Conservation (phyloP, 1,139 yeast species). For the Lizanozyma gosingica region DNA sequence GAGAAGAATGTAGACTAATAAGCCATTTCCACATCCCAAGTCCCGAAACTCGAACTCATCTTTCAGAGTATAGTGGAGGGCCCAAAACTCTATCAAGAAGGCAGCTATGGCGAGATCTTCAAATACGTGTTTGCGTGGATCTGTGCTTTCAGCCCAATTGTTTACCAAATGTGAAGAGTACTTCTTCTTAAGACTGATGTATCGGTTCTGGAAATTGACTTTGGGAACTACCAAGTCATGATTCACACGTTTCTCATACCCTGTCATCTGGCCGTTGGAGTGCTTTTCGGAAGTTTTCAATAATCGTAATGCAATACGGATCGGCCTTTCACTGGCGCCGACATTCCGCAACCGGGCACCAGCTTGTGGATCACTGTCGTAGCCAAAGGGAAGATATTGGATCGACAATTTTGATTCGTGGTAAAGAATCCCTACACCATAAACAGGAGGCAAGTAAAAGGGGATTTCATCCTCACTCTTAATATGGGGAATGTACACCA, state of each 20-base stretch:
- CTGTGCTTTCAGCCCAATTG: constrained; percentile 87
- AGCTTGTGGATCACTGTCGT: constrained; percentile 13
- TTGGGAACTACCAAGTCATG: constrained; percentile 85
- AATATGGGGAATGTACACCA: constrained; percentile 74
- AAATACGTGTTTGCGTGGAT: constrained; percentile 91
- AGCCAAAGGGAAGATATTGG: constrained; percentile 65
- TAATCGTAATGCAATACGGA: constrained; percentile 75
- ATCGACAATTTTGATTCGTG: constrained; percentile 50
- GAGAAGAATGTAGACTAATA: constrained; percentile 64
- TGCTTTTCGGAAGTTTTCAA: constrained; percentile 77
- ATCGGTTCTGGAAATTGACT: constrained; percentile 74
- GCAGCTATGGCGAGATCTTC: constrained; percentile 97
- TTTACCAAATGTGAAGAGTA: constrained; percentile 72
- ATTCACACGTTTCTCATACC: constrained; percentile 80
- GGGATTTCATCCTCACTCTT: constrained; percentile 57
- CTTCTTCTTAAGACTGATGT: constrained; percentile 71
- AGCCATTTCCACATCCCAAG: constrained; percentile 93
- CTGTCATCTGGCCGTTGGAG: constrained; percentile 72
- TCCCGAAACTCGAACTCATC: constrained; percentile 67
- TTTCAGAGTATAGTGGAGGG: constrained; percentile 40
- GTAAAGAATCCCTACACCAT: constrained; percentile 69
- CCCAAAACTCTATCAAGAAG: constrained; percentile 85
- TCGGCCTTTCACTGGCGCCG: constrained; percentile 48
- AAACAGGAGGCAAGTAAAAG: constrained; percentile 77
- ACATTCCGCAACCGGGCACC: constrained; percentile 21